Base-by-base conservation (phyloP, 345 rosid species). In the Populus alba region DNA sequence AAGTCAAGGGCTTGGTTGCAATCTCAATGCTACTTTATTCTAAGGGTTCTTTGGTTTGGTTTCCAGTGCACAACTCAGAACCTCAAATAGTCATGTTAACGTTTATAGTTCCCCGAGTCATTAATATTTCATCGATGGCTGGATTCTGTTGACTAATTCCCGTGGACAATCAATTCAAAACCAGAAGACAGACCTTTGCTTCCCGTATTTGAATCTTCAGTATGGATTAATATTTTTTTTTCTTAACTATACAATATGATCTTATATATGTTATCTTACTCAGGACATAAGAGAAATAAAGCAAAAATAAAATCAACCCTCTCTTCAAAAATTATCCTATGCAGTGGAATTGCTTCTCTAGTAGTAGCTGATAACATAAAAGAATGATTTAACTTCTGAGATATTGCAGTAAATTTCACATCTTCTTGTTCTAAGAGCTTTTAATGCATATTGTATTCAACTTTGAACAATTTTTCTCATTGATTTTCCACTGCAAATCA, bases 1-100 rank as follows among this genome's bases (percentile, higher is more conserved):
- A 84, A 83, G 83, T 86, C 89, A 86, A 79, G 68, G 59, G 1
- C 16, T 71, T 78, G 45, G 79, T 85, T 69, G 85, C 79, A 79
- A 87, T 87, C 82, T 85, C 86, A 57, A 83, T 73, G 73, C 69
- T 55, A 45, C 33, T 71, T 38, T 25, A 61, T 61, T 71, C 31
- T 7, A 57, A 70, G 11, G 55, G 38, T 29, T 43, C 33, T 51
- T 23, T 65, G 33, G 2, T 29, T 35, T 39, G 47, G 11, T 38
- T 37, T 70, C 38, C 35, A 6, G 38, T 16, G 62, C 35, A 77
- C 35, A 16, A 6, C 45, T 66, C 39, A 20, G 59, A 63, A 61
- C 37, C 39, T 67, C 15, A 51, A 55, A 73, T 69, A 11, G 29
- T 69, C 9, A 47, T 51, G 38, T 4, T 66, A 70, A 12, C 47